phyloP scores from a whole-genome alignment of 2,329 filamentous ascomycete species.

The Pyrenochaeta sp. region DNA sequence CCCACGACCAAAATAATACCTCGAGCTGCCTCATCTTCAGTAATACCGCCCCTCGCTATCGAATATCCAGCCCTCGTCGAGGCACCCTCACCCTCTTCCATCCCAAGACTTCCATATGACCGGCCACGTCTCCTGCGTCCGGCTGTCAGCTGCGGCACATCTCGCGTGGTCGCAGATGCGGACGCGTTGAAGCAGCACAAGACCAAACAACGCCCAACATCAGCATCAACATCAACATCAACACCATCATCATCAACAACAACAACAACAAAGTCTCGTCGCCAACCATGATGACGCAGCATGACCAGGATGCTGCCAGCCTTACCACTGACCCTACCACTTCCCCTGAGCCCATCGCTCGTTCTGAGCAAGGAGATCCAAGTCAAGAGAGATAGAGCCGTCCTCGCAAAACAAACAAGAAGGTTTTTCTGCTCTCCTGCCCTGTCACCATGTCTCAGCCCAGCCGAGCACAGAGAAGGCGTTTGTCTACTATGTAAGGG shows the following conservation, averaged over 20 bases:
- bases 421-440: no score
- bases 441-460: slow-evolving; percentile 1
- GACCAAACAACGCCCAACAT: slow-evolving; percentile 9
- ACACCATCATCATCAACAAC: slow-evolving; percentile 10
- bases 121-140: neutral
- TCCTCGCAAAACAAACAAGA: neutral
- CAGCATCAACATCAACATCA: slow-evolving; percentile 5
- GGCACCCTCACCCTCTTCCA: neutral
- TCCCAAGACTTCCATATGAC: neutral
- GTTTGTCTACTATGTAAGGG: neutral
- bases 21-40: neutral
- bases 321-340: neutral
- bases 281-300: neutral
- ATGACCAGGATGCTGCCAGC: neutral
- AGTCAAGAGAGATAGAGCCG: neutral
- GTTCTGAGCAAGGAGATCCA: neutral
- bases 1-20: neutral
- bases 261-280: neutral
- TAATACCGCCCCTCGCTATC: slow-evolving; percentile 1
- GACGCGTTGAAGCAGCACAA: slow-evolving; percentile 1
- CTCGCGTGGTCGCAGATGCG: slow-evolving; percentile 1
- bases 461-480: neutral
- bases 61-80: neutral
- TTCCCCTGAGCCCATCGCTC: slow-evolving; percentile 1
- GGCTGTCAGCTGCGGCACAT: neutral